Percentiles rank a stretch among this genome's conserved stretches.
phyloP scores from a whole-genome alignment of 2,329 filamentous ascomycete genomes.

The Orbilia javanica region DNA sequence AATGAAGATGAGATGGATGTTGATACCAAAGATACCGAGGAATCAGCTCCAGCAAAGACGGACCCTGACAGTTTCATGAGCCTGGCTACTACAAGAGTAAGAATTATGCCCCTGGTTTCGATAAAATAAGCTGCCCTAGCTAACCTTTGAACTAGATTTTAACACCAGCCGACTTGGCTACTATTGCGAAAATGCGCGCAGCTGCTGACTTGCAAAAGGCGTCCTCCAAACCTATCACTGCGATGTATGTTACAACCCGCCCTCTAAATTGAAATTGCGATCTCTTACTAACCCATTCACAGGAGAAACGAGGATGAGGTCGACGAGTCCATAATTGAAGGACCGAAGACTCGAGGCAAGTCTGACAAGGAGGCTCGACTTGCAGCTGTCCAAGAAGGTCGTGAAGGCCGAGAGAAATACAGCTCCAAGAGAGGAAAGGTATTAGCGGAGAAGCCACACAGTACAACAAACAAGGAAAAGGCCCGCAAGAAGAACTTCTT shows the following conservation, averaged over 20 bases:
- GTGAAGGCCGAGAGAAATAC: constrained; percentile 62
- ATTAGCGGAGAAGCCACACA: constrained; percentile 80
- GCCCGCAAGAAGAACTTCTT: constrained; percentile 97
- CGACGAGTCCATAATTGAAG: constrained; percentile 91
- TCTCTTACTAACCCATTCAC: constrained; percentile 6
- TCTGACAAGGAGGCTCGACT: constrained; percentile 89
- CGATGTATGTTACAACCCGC: constrained; percentile 18
- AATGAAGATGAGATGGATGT: constrained; percentile 60
- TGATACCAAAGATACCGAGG: constrained; percentile 47
- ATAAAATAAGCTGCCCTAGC: background rate
- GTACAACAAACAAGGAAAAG: constrained; percentile 97
- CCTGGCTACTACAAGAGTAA: constrained; percentile 64
- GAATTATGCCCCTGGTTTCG: background rate
- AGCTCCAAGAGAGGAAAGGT: constrained; percentile 65
- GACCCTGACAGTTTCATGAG: constrained; percentile 61
- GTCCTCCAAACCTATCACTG: constrained; percentile 64
- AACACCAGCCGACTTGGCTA: constrained; percentile 94
- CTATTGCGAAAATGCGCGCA: constrained; percentile 87
- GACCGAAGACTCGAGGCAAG: constrained; percentile 83
- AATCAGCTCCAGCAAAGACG: background rate
- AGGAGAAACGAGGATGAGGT: constrained; percentile 80
- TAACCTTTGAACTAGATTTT: constrained; percentile 75
- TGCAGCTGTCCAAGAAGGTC: constrained; percentile 81
- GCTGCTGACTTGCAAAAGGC: constrained; percentile 78
- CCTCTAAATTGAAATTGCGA: background rate